phyloP scores from a whole-genome alignment of 495 filamentous ascomycete species.

The Penicillium paradoxum region DNA sequence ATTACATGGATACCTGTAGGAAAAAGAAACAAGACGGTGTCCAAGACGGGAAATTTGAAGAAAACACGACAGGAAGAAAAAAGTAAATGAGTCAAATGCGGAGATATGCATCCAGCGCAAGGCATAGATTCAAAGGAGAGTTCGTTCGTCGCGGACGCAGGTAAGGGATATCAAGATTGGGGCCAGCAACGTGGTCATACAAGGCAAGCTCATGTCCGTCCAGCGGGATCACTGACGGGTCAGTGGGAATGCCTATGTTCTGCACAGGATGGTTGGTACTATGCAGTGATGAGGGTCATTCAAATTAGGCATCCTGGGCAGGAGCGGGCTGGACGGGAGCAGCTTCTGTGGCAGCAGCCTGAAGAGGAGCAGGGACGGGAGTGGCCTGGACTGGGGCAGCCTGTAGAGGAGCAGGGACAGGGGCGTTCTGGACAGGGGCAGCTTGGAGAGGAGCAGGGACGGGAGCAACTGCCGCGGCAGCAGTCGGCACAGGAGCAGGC shows the following conservation, averaged over 20 bases:
- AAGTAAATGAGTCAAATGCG: conserved; percentile 3
- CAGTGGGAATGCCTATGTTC: conserved; percentile 9
- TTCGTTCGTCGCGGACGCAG: conserved; percentile 25
- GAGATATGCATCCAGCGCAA: conserved; percentile 2
- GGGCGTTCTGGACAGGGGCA: too few relatives aligned
- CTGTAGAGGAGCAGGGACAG: too few relatives aligned
- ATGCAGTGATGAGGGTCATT: neutral
- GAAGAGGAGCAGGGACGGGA: too few relatives aligned
- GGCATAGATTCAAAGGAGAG: neutral
- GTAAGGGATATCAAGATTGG: conserved; percentile 9
- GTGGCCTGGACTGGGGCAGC: too few relatives aligned
- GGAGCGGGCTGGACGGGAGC: neutral
- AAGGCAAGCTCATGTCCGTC: conserved; percentile 20
- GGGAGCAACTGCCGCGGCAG: too few relatives aligned
- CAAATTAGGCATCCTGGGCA: conserved; percentile 9
- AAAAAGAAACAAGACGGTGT: conserved; percentile 3
- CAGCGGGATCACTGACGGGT: conserved; percentile 18
- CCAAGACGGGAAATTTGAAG: neutral
- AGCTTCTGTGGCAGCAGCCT: too few relatives aligned
- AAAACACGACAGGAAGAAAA: neutral
- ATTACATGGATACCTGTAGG: conserved; percentile 3
- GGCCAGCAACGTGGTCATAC: conserved; percentile 4
- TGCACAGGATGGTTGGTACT: neutral
- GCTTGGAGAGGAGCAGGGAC: too few relatives aligned
- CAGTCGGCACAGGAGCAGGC: too few relatives aligned